Percentiles rank a stretch among this genome's conserved stretches.
Evolutionary conservation across 2,329 filamentous ascomycete genomes (phyloP).

Genomic region (Atkinsonella hypoxylon): DNA sequence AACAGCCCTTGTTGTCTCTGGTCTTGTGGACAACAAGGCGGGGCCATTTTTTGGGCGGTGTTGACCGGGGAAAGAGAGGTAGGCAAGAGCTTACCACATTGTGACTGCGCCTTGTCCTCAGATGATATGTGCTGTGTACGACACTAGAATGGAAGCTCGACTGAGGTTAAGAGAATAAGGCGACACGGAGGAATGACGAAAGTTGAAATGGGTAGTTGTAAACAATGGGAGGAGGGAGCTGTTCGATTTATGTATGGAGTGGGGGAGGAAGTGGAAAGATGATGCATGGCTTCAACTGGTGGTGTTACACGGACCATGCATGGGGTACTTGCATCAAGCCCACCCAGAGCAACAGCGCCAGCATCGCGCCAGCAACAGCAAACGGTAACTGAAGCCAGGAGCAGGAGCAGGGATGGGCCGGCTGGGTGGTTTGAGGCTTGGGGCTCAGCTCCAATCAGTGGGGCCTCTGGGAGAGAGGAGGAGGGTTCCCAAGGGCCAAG

Average conservation of each 20-base stretch:
- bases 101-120: constrained; percentile 9
- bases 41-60: constrained; percentile 9
- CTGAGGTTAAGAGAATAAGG: constrained; percentile 3
- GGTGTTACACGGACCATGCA: not conserved
- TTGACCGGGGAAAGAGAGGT: constrained; percentile 1
- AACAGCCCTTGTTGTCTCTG: constrained; percentile 4
- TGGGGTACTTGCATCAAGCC: not conserved
- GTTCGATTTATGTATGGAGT: constrained; percentile 6
- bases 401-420: not conserved
- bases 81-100: constrained; percentile 14
- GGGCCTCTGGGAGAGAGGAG: constrained; percentile 6
- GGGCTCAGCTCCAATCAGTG: constrained; percentile 11
- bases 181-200: constrained; percentile 4
- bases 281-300: constrained; percentile 2
- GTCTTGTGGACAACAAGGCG: not conserved
- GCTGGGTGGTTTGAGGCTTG: constrained; percentile 10
- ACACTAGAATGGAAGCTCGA: constrained; percentile 1
- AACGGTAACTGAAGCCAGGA: not conserved
- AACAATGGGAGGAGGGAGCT: constrained; percentile 5
- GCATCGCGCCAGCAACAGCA: not conserved
- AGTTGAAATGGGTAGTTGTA: constrained; percentile 3
- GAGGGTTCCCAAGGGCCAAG: constrained; percentile 1
- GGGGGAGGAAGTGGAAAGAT: constrained; percentile 10
- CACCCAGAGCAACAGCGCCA: not conserved
- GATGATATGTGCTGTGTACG: not conserved